Base-by-base conservation (phyloP, 202 grass and related monocot species). In the Thinopyrum obtusiflorum region DNA sequence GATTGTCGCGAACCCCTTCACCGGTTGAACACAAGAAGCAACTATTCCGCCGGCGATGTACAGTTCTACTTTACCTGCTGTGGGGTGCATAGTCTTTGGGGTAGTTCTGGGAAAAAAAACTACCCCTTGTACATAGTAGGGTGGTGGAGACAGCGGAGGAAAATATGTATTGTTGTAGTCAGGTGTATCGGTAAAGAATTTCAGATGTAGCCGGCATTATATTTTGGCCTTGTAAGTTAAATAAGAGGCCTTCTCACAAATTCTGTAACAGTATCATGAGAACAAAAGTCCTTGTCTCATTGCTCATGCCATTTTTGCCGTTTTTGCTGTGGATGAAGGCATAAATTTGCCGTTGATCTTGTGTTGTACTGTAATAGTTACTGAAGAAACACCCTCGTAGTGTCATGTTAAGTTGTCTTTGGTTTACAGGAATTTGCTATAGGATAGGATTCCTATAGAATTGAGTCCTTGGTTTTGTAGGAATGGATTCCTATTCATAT, bases 41-140 rank as follows among this genome's bases (percentile, higher is more conserved):
- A 49, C 13, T 61, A 32, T 76, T 76, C 40, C 40, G 18, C 71
- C 63, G n/a, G 13, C 27, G 27, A 71, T 79, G 69, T 59, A 26
- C 47, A 73, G 44, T 32, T 21, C 53, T 53, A 53, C 49, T 51
- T 61, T 85, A 35, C 31, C 15, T 33, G 57, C 36, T 75, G 8
- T 67, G 76, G n/a, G 76, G 27, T 29, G 71, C 72, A 17, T 59
- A 35, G 42, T 76, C 37, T 76, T 91, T 88, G 53, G 65, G n/a
- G 71, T 65, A 83, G 66, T 15, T 75, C 29, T 35, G 3, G 42
- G 6, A 3, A 21, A 3, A 55, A 27, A 65, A 61, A 27, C 29
- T 61, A 15, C 65, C 78, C 55, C 29, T 85, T 85, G 78, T 76
- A 85, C 65, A 91, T 88, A 73, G 32, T 78, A 67, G 77, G 72